Evolutionary conservation across 371 early-diverging fungal genomes (phyloP), one percentile per base, ranked within the genome.

Genomic region (Lichtheimia ramosa): DNA sequence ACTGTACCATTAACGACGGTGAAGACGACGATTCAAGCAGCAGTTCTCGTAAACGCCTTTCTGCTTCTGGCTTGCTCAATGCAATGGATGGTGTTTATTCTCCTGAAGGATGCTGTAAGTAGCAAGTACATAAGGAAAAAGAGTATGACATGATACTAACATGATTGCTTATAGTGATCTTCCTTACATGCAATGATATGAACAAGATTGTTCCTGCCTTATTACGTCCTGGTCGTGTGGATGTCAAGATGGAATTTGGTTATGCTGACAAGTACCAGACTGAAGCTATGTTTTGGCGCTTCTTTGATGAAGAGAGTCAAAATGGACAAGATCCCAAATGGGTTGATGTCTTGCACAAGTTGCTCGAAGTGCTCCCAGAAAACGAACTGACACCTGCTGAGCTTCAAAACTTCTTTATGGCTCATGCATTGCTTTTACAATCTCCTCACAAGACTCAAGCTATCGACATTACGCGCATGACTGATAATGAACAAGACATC

Each of bases 141-240:
- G 43, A 2, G 1, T 16, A 21, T 16, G 3, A 25, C n/a, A 42
- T 14, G 43, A 56, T 14, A 16, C 23, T 39, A 14, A 27, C 20
- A 24, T 42, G 15, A 24, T n/a, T n/a, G 5, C 6, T 15, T 20
- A 43, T 57, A 54, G 82, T 94, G 41, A 82, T 94, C 6, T 89
- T 94, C 66, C 96, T 97, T 94, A 97, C 97, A 5, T 96, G 96
- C n/a, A 98, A 97, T 71, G 95, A 96, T 64, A 74, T 96, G 34
- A 92, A 92, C 16, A 85, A 84, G 2, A 82, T 99, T 21, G 97
- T 96, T 62, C 91, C 94, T 8, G 99, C 99, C 7, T 74, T 99
- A 51, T 86, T 96, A 51, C 88, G 99, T 15, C 98, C 99, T 4
- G 99, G 99, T 1, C 88, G 99, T 20, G 90, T 98, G 5, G 99